These are phyloP conservation scores for Mesembryanthemum crystallinum DNA, from an alignment of 148 eudicot genomes.

Conservation along the genomic window DNA sequence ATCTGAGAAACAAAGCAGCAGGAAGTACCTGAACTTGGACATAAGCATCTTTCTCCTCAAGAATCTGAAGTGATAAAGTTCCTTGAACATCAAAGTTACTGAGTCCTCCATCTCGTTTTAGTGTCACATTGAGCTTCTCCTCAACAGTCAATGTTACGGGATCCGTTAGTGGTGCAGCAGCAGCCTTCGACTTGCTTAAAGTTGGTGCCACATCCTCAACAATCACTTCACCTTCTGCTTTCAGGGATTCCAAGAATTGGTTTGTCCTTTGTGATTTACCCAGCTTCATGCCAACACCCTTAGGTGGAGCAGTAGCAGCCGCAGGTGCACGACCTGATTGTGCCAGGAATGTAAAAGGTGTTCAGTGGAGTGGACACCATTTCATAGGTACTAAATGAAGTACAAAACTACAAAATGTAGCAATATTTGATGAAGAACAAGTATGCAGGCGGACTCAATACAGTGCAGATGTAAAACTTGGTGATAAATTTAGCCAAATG, in stretches of 20 bases:
- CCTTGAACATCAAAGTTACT: conserved; percentile 95
- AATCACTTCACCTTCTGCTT: conserved; percentile 97
- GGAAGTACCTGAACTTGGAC: conserved; percentile 88
- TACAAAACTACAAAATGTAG: not conserved
- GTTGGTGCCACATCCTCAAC: conserved; percentile 85
- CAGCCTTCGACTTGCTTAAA: conserved; percentile 59
- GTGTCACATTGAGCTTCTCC: conserved; percentile 86
- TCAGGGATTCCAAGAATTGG: conserved; percentile 91
- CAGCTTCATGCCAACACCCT: conserved; percentile 91
- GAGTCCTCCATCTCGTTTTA: conserved; percentile 87
- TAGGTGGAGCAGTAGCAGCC: conserved; percentile 86
- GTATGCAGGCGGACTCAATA: not conserved
- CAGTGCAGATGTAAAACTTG: not conserved
- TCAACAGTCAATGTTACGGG: conserved; percentile 87
- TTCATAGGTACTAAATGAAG: not conserved
- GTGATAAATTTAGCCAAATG: not conserved
- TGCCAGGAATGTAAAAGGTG: conserved; percentile 11
- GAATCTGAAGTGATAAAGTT: conserved; percentile 81
- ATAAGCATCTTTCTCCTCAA: conserved; percentile 82
- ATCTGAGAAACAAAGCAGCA: not conserved
- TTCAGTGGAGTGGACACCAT: not conserved
- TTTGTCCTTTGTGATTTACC: conserved; percentile 79
- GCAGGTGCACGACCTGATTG: conserved; percentile 66
- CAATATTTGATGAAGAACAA: conserved; percentile 4
- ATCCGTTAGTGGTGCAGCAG: conserved; percentile 83